Conservation (phyloP, 306 rosid genomes). For the Geum urbanum region DNA sequence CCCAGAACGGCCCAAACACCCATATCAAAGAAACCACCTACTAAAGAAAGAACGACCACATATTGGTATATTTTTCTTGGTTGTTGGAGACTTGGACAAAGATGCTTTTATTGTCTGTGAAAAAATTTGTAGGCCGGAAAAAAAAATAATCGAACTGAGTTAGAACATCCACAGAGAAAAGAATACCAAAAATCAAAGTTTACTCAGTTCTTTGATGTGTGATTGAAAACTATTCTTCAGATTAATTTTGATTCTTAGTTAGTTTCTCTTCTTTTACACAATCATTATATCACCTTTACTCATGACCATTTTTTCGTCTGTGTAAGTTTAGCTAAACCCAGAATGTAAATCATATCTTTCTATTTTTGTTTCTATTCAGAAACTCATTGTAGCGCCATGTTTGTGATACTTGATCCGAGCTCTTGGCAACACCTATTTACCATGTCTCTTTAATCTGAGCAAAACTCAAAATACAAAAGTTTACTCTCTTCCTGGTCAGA, state of each 20-base stretch:
- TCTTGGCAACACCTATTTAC: too few species aligned
- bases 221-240: neutral
- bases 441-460: conserved; percentile 8
- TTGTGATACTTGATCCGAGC: too few species aligned
- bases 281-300: too few species aligned
- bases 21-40: too few species aligned
- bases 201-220: conserved; percentile 2
- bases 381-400: too few species aligned
- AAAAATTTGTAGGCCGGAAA: neutral
- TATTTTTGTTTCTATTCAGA: too few species aligned
- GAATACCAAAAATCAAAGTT: neutral
- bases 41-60: neutral
- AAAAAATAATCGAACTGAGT: neutral
- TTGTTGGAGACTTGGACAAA: conserved; percentile 5
- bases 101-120: neutral
- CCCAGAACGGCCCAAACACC: too few species aligned
- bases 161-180: neutral
- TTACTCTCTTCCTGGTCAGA: neutral
- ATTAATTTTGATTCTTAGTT: neutral
- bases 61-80: neutral
- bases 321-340: too few species aligned
- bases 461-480: conserved; percentile 31
- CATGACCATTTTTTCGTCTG: too few species aligned
- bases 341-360: too few species aligned
- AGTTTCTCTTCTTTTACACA: too few species aligned